Evolutionary conservation across 2,329 filamentous ascomycete genomes (phyloP).

Genomic region (Arthrobotrys sphaeroides): DNA sequence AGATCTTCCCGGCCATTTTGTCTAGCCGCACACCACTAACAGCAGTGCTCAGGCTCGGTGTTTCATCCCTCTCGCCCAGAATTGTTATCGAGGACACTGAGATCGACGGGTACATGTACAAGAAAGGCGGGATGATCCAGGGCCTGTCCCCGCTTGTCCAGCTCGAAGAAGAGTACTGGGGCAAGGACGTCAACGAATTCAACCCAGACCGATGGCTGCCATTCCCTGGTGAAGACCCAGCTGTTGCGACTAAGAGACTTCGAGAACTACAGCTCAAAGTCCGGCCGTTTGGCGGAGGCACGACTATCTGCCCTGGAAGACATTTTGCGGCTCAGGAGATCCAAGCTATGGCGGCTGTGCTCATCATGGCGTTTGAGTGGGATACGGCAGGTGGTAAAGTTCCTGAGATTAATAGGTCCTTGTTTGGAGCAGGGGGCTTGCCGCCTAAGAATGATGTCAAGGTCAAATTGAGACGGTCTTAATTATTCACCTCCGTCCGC

Average conservation of each 20-base stretch:
- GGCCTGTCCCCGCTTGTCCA: conserved; percentile 11
- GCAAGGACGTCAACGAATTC: conserved; percentile 33
- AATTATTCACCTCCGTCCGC: background rate
- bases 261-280: conserved; percentile 20
- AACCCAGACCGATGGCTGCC: conserved; percentile 36
- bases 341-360: conserved; percentile 23
- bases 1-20: background rate
- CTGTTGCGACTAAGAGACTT: conserved; percentile 15
- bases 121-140: conserved; percentile 48
- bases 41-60: conserved; percentile 15
- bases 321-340: conserved; percentile 44
- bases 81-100: conserved; percentile 45
- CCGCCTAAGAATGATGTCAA: conserved; percentile 29
- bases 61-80: conserved; percentile 37
- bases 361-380: conserved; percentile 41
- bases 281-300: conserved; percentile 38
- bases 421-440: conserved; percentile 27
- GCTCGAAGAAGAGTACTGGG: conserved; percentile 40
- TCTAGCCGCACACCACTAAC: background rate
- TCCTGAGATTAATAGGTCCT: conserved; percentile 14
- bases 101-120: conserved; percentile 43
- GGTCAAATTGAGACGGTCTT: conserved; percentile 5
- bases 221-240: conserved; percentile 21
- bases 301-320: conserved; percentile 32
- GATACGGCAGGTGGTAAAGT: conserved; percentile 6